Base-by-base conservation (phyloP, 305 asterid species). In the Plantago rigida region DNA sequence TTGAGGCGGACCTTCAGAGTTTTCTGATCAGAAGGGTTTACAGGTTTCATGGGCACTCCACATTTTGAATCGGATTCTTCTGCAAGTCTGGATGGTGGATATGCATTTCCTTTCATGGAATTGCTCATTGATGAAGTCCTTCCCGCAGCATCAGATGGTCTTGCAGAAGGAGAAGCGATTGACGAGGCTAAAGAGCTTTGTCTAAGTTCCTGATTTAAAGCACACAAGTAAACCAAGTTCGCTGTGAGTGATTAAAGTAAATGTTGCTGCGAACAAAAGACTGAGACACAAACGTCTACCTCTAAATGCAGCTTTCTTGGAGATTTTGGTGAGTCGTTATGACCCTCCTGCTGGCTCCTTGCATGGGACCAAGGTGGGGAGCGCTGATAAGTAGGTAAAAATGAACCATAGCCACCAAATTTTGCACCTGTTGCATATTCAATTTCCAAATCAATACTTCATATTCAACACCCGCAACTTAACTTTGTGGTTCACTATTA, bases 401-500 rank as follows among this genome's bases (percentile, higher is more conserved):
- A 93, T 8, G 99, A 89, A 75, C 99, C 99, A 60, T 89, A 93
- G 58, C 88, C 94, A 17, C 97, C 99, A 77, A 74, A 93, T 78
- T 87, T 89, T 49, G 99, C 82, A 65, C 99, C 96, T 89, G 82
- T 64, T 47, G 67, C 56, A 68, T 64, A 78, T 71, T 68, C 51
- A 77, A 72, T 66, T 54, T 48, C 66, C 51, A 36, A 46, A 62
- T 82, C 47, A 84, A 53, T 66, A 73, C 70, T 50, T 57, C 55
- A 58, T 58, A 51, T 62, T 64, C 60, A 42, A 56, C 65, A 51
- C 47, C 65, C 45, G 44, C 10, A 29, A 29, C 24, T 3, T 22
- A 54, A 29, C 34, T 54, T 36, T 31, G 42, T 24, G 36, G 64
- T 56, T 47, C 62, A 57, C 52, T 72, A 76, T 70, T 56, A 66